phyloP scores from a whole-genome alignment of 805 yeast genomes.

The Pichia deserticola region DNA sequence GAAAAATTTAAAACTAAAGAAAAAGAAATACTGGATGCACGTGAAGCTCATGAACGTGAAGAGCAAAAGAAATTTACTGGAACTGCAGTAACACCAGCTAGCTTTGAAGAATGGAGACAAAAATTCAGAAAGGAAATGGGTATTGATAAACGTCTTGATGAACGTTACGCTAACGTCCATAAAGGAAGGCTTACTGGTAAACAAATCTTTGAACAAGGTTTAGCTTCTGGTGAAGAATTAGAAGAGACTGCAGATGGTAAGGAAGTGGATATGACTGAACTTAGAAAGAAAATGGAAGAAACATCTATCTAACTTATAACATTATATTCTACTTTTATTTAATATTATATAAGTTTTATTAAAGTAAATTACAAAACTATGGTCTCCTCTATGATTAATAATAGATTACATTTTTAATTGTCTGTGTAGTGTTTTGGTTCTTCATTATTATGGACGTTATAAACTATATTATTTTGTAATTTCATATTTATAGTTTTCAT shows the following conservation, averaged over 20 bases:
- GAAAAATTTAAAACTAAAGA: constrained; percentile 50
- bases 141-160: constrained; percentile 50
- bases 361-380: too few relatives aligned
- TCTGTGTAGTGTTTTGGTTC: too few relatives aligned
- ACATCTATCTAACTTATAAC: constrained; percentile 1
- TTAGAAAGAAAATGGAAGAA: constrained; percentile 13
- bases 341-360: too few relatives aligned
- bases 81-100: constrained; percentile 76
- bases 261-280: constrained; percentile 13
- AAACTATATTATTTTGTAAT: too few relatives aligned
- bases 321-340: too few relatives aligned
- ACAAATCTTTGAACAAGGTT: constrained; percentile 84
- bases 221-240: constrained; percentile 61
- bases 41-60: constrained; percentile 61
- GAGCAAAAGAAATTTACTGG: constrained; percentile 90
- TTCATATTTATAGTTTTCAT: too few relatives aligned
- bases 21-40: constrained; percentile 47
- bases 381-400: too few relatives aligned
- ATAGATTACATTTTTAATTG: too few relatives aligned
- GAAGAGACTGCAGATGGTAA: constrained; percentile 31
- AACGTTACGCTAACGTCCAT: constrained; percentile 51
- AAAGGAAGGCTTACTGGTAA: constrained; percentile 77
- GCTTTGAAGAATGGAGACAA: constrained; percentile 66
- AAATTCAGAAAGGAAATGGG: constrained; percentile 67
- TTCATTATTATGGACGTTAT: too few relatives aligned